These are phyloP conservation scores for Citrus cavaleriei DNA, from an alignment of 345 rosid species.

Conservation along the genomic window DNA sequence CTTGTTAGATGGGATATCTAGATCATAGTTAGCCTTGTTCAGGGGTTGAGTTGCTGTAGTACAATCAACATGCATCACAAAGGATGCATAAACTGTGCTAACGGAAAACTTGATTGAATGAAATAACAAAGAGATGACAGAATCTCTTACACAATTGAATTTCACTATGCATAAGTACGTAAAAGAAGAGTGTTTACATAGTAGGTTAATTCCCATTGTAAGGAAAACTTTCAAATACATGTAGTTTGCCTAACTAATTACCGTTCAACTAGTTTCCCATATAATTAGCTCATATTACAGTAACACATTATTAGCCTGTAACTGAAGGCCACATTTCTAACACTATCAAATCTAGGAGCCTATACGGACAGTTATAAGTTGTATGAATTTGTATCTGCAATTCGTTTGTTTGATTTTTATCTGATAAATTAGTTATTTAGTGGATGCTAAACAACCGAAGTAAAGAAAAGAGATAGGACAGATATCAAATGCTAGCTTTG, in stretches of 20 bases:
- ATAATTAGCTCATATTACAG: neutral
- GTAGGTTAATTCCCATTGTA: neutral
- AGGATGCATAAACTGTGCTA: too few species aligned
- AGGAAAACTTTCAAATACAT: neutral
- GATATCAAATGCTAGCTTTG: neutral
- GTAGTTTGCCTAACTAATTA: neutral
- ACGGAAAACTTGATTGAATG: too few species aligned
- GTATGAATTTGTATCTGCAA: neutral
- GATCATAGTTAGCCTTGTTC: too few species aligned
- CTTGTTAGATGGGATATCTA: too few species aligned
- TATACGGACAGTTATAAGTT: neutral
- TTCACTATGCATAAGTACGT: neutral
- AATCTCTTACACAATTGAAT: neutral
- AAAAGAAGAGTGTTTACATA: neutral
- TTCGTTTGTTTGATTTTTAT: neutral
- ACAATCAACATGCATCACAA: too few species aligned
- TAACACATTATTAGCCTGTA: neutral
- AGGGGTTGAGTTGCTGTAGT: too few species aligned
- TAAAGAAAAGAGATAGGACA: neutral
- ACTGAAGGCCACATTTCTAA: neutral
- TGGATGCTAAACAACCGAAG: neutral
- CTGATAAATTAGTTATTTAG: neutral
- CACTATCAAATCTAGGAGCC: neutral
- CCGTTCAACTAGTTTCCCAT: neutral
- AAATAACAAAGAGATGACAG: neutral